Percentiles rank a stretch among this genome's conserved stretches.
Conservation (phyloP, 2,329 filamentous ascomycete genomes). For the Myriosclerotinia curreyana region DNA sequence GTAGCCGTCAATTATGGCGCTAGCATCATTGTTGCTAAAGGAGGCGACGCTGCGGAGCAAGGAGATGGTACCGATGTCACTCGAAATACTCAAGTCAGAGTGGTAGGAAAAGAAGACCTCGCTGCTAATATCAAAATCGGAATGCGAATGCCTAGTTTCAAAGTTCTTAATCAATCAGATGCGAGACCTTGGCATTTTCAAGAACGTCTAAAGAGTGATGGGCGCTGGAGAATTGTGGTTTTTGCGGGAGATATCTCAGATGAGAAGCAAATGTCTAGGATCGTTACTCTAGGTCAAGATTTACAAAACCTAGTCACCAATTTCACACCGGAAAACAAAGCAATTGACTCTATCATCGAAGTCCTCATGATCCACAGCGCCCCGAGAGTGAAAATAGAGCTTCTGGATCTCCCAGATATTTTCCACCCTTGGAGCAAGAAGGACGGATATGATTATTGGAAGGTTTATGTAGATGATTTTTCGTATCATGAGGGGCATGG, state of each 20-base stretch:
- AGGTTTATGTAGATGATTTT: constrained; percentile 54
- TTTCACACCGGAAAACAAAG: constrained; percentile 42
- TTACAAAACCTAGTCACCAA: constrained; percentile 47
- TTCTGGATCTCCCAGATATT: constrained; percentile 51
- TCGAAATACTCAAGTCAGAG: constrained; percentile 47
- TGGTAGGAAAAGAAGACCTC: constrained; percentile 45
- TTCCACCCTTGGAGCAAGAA: constrained; percentile 48
- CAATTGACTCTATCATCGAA: constrained; percentile 53
- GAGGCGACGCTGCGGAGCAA: constrained; percentile 44
- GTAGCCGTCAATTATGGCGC: constrained; percentile 57
- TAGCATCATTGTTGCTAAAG: constrained; percentile 55
- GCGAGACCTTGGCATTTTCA: constrained; percentile 58
- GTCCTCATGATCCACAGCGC: constrained; percentile 59
- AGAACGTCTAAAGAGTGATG: constrained; percentile 53
- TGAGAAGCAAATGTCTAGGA: constrained; percentile 44
- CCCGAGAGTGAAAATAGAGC: constrained; percentile 47
- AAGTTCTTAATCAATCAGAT: constrained; percentile 56
- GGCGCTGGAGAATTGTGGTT: constrained; percentile 57
- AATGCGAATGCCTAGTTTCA: constrained; percentile 57
- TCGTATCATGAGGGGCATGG: constrained; percentile 54
- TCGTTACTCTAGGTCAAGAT: constrained; percentile 48
- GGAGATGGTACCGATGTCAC: constrained; percentile 51
- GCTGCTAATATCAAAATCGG: constrained; percentile 43
- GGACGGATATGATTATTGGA: constrained; percentile 55
- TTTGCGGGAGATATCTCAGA: constrained; percentile 58